Percentiles rank a stretch among this genome's conserved stretches.
Evolutionary conservation across 805 yeast genomes (phyloP).

Genomic region (Saccharomycopsis sp.): DNA sequence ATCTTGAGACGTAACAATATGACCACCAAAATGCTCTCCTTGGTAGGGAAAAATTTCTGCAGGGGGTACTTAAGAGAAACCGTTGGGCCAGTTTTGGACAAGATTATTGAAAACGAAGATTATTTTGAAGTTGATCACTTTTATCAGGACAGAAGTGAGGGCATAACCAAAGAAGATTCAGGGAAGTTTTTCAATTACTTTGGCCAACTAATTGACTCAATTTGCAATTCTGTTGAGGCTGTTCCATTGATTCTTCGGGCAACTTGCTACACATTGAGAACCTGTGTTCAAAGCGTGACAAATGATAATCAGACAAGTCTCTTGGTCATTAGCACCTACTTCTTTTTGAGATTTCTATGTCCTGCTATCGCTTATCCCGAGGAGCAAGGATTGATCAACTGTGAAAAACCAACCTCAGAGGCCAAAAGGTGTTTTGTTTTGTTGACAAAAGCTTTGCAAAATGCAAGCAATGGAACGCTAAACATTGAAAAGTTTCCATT

Average conservation of each 20-base stretch:
- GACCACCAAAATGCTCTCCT: slow-evolving; percentile 66
- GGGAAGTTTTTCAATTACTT: slow-evolving; percentile 48
- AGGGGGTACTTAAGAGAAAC: slow-evolving; percentile 43
- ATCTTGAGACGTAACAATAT: slow-evolving; percentile 60
- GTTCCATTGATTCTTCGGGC: slow-evolving; percentile 68
- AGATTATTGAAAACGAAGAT: slow-evolving; percentile 37
- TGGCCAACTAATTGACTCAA: slow-evolving; percentile 46
- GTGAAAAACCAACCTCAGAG: slow-evolving; percentile 6
- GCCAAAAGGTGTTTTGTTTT: slow-evolving; percentile 45
- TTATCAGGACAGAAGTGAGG: slow-evolving; percentile 29
- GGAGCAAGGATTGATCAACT: slow-evolving; percentile 33
- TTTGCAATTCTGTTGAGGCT: slow-evolving; percentile 42
- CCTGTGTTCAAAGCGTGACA: slow-evolving; percentile 33
- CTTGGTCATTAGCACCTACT: slow-evolving; percentile 76
- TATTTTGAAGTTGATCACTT: slow-evolving; percentile 51
- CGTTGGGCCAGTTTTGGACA: slow-evolving; percentile 48
- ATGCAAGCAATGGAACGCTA: slow-evolving; percentile 76
- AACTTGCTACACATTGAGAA: slow-evolving; percentile 63
- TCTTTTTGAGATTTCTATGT: slow-evolving; percentile 71
- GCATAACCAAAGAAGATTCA: slow-evolving; percentile 32
- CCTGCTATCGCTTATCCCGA: slow-evolving; percentile 92
- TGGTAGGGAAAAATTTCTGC: slow-evolving; percentile 64
- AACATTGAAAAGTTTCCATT: slow-evolving; percentile 57
- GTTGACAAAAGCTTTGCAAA: slow-evolving; percentile 75
- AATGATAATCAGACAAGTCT: slow-evolving; percentile 23